Evolutionary conservation across 306 rosid genomes (phyloP), one percentile per base, ranked within the genome.

Genomic region (Hylodesmum podocarpum): DNA sequence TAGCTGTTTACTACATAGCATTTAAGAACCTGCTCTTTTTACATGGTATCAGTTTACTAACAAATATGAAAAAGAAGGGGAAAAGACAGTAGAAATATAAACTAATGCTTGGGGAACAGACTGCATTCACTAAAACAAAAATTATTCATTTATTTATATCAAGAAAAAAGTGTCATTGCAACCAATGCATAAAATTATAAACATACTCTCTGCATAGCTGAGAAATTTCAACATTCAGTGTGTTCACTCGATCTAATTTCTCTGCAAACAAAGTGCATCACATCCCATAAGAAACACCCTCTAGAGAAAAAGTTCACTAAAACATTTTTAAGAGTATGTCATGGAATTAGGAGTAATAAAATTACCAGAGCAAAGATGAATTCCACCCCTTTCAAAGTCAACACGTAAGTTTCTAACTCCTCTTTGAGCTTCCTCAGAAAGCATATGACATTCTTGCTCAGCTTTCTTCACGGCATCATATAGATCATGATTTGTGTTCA

Each of bases 381-480:
- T 88, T 82, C 98, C 98, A 85, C 95, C 95, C 93, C 95, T 91
- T 84, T 94, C 97, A 87, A 94, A 87, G 87, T 94, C 98, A 78
- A 76, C 44, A 14, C 91, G 88, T 47, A 94, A 82, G 84, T 67
- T 87, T 78, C 70, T 89, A 15, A 94, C 80, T 49, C 93, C 96
- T 76, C 81, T 90, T 46, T 77, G 91, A 64, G 89, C 89, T 90
- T 94, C 97, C 15, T 73, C 76, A 1, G 89, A 83, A 50, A 91
- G 95, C 78, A 78, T 67, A 72, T 87, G 84, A 37, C 87, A 36
- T 78, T 90, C 97, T 79, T 15, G 77, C 86, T 94, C 95, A 9
- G 96, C 96, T 83, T 89, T 94, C 86, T 84, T 91, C 83, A 91
- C 89, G 34, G 89, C 91, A 49, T 84, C 82, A 73, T 89, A 91